Conservation (phyloP, 805 yeast genomes). For the Yamadazyma insecticola region DNA sequence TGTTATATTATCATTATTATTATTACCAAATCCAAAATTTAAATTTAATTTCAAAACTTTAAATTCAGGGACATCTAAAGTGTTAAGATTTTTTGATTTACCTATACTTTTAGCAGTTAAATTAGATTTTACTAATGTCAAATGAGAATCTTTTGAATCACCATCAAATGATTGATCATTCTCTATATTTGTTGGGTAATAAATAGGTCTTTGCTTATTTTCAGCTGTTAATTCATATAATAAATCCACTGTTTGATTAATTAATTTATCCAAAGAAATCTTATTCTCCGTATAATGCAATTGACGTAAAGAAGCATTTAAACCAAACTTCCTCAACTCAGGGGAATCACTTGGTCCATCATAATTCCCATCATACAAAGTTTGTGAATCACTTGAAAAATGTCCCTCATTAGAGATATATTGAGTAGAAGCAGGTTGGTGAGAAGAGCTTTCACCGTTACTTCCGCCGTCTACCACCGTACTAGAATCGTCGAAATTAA, state of each 20-base stretch:
- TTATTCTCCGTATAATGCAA: slow-evolving; percentile 72
- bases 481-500: no score
- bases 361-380: slow-evolving; percentile 25
- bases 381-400: slow-evolving; percentile 21
- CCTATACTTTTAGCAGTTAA: slow-evolving; percentile 7
- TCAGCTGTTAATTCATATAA: slow-evolving; percentile 50
- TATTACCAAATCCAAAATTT: slow-evolving; percentile 49
- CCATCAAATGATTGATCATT: slow-evolving; percentile 10
- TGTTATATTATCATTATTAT: slow-evolving; percentile 19
- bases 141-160: slow-evolving; percentile 1
- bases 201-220: slow-evolving; percentile 57
- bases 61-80: slow-evolving; percentile 34
- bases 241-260: slow-evolving; percentile 48
- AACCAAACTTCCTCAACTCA: slow-evolving; percentile 14
- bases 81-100: slow-evolving; percentile 3
- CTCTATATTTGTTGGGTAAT: slow-evolving; percentile 48
- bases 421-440: no score
- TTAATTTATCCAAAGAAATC: slow-evolving; percentile 57
- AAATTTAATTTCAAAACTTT: slow-evolving; percentile 60
- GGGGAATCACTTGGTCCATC: slow-evolving; percentile 15
- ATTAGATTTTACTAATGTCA: slow-evolving; percentile 6
- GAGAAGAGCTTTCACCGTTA: no score
- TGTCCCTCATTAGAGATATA: slow-evolving; percentile 31
- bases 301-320: slow-evolving; percentile 62
- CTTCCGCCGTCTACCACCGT: no score